phyloP scores from a whole-genome alignment of 108 stramenopile genomes.

The Craspedostauros australis region DNA sequence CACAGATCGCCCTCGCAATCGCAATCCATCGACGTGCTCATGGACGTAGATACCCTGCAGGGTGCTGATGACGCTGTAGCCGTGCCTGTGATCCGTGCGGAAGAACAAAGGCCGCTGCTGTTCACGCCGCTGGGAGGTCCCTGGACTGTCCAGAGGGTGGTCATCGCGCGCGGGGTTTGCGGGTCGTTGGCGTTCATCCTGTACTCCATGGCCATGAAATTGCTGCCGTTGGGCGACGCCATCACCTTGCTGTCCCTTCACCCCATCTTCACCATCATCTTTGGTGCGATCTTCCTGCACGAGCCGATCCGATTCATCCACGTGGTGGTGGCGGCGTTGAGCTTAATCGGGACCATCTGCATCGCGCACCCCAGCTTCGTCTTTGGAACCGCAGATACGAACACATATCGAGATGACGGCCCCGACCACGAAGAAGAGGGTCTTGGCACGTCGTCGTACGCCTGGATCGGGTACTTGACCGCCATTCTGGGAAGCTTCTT shows the following conservation, averaged over 20 bases:
- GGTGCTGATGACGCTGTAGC: too few relatives aligned
- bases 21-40: background rate
- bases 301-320: slow-evolving; percentile 13
- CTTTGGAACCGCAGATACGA: slow-evolving; percentile 6
- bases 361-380: slow-evolving; percentile 23
- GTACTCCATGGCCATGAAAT: slow-evolving; percentile 11
- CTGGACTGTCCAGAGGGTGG: slow-evolving; percentile 3
- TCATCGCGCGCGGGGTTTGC: slow-evolving; percentile 14
- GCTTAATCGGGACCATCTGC: slow-evolving; percentile 8
- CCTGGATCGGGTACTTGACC: slow-evolving; percentile 26
- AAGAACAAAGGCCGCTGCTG: slow-evolving; percentile 3
- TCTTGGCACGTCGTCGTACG: background rate
- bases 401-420: background rate
- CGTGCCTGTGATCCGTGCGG: too few relatives aligned
- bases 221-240: slow-evolving; percentile 29
- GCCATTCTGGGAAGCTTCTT: slow-evolving; percentile 8
- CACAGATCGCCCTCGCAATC: background rate
- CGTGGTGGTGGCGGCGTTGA: slow-evolving; percentile 9
- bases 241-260: slow-evolving; percentile 20
- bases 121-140: slow-evolving; percentile 14
- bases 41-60: too few relatives aligned
- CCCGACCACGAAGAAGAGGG: too few relatives aligned
- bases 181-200: slow-evolving; percentile 20
- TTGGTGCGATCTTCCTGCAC: slow-evolving; percentile 8
- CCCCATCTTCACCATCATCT: slow-evolving; percentile 23